A percentile compares a stretch with the other conserved stretches of the same genome.
These are phyloP conservation scores for Nothophaeocryptopus gaeumannii DNA, from an alignment of 2,329 filamentous ascomycete genomes.

Conservation along the genomic window DNA sequence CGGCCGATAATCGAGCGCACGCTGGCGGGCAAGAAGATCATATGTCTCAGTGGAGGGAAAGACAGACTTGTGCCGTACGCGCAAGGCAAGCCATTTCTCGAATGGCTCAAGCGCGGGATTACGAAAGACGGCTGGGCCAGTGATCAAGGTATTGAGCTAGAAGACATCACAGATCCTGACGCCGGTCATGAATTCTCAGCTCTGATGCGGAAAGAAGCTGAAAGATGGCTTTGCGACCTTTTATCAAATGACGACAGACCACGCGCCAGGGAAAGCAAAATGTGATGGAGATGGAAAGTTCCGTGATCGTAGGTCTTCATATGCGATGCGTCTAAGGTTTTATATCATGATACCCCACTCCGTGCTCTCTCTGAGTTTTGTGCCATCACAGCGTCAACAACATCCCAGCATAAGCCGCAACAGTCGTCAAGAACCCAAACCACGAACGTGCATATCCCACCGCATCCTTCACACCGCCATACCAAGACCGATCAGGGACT, in stretches of 20 bases:
- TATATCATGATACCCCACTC: no score
- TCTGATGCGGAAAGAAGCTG: conserved; percentile 65
- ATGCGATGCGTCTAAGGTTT: no score
- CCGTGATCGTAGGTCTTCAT: no score
- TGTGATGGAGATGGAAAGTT: conserved; percentile 7
- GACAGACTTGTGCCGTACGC: conserved; percentile 72
- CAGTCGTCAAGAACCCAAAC: no score
- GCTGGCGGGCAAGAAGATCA: conserved; percentile 59
- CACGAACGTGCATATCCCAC: no score
- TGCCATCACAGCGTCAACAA: no score
- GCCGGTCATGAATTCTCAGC: conserved; percentile 67
- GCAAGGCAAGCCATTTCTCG: conserved; percentile 58
- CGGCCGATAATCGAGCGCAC: conserved; percentile 31
- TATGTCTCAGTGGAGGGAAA: conserved; percentile 62
- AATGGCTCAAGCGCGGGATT: conserved; percentile 57
- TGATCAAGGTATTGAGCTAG: conserved; percentile 56
- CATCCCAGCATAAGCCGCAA: no score
- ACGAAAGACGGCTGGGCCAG: conserved; percentile 49
- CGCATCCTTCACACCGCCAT: no score
- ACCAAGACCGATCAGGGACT: no score
- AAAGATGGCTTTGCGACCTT: conserved; percentile 57
- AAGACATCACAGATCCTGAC: conserved; percentile 66
- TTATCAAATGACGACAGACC: conserved; percentile 31
- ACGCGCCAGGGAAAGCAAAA: conserved; percentile 13
- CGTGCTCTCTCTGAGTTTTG: no score